phyloP scores from a whole-genome alignment of 371 early-diverging fungal species.

The Mortierella sp. region DNA sequence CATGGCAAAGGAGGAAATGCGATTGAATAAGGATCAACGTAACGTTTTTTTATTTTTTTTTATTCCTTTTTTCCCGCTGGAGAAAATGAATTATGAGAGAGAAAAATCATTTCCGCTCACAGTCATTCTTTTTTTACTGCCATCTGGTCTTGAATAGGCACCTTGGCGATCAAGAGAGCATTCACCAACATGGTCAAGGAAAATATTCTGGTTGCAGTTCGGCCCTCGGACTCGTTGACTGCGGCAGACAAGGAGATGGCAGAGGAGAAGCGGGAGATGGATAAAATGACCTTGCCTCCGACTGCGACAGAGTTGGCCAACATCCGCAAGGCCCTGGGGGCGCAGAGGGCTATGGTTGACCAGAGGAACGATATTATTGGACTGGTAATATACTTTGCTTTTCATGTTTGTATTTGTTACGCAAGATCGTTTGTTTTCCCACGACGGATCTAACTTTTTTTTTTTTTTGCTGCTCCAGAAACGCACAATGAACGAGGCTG shows the following conservation, averaged over 20 bases:
- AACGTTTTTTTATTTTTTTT: conserved; percentile 1
- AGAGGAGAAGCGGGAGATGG: conserved; percentile 71
- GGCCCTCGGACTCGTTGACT: conserved; percentile 73
- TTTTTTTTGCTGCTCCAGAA: conserved; percentile 51
- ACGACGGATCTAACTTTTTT: background rate
- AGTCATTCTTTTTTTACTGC: background rate
- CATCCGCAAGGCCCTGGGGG: conserved; percentile 62
- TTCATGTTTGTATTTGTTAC: too few relatives aligned
- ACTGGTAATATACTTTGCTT: conserved; percentile 58
- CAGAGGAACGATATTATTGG: conserved; percentile 65
- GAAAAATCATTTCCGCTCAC: background rate
- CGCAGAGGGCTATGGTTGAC: conserved; percentile 67
- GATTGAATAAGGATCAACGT: conserved; percentile 10
- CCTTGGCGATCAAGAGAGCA: conserved; percentile 50
- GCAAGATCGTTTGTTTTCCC: too few relatives aligned
- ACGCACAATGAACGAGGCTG: conserved; percentile 60
- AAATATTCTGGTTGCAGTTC: conserved; percentile 69
- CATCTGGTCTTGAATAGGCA: conserved; percentile 36
- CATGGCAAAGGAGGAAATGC: conserved; percentile 5
- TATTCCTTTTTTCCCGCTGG: background rate
- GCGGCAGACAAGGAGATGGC: conserved; percentile 71
- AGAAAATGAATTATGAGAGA: too few relatives aligned
- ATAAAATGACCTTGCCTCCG: conserved; percentile 63
- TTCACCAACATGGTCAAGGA: conserved; percentile 71
- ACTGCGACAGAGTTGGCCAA: conserved; percentile 74